A percentile compares a stretch with the other conserved stretches of the same genome.
These are phyloP conservation scores for Pseudozyma tsukubaensis DNA, from an alignment of 1,284 basidiomycete genomes.

Conservation along the genomic window DNA sequence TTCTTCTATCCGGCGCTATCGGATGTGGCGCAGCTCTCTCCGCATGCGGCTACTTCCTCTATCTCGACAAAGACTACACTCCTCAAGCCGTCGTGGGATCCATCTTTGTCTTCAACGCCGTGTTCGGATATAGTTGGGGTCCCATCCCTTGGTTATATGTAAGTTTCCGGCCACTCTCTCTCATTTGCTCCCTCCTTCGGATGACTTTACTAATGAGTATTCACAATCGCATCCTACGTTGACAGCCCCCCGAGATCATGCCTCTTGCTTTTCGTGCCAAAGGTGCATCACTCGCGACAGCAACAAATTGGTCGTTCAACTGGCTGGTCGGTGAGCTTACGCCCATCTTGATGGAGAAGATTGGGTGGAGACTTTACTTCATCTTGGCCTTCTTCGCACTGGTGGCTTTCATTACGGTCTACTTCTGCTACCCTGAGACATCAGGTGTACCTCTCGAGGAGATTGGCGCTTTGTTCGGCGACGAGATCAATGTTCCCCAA, in stretches of 20 bases:
- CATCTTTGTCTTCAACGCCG: constrained; percentile 90
- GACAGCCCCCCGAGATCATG: constrained; percentile 75
- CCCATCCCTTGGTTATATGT: constrained; percentile 85
- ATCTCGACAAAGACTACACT: constrained; percentile 76
- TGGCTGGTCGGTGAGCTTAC: constrained; percentile 90
- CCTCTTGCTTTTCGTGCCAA: constrained; percentile 73
- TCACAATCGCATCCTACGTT: background rate
- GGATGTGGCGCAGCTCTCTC: constrained; percentile 78
- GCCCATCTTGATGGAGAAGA: constrained; percentile 86
- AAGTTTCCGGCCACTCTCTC: background rate
- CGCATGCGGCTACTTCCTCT: constrained; percentile 91
- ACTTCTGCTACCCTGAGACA: constrained; percentile 77
- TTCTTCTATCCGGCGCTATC: constrained; percentile 90
- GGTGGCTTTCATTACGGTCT: constrained; percentile 78
- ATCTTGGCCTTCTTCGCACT: constrained; percentile 96
- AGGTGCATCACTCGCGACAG: constrained; percentile 74
- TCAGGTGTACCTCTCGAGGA: constrained; percentile 73
- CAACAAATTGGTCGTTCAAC: constrained; percentile 73
- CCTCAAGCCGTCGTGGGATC: constrained; percentile 90
- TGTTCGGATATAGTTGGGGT: constrained; percentile 79
- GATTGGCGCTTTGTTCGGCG: constrained; percentile 71
- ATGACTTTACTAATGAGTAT: background rate
- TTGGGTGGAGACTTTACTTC: constrained; percentile 91
- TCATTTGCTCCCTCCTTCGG: background rate
- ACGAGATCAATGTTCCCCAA: constrained; percentile 63